Conservation (phyloP, 2,329 filamentous ascomycete species). For the Colletotrichum plurivorum region DNA sequence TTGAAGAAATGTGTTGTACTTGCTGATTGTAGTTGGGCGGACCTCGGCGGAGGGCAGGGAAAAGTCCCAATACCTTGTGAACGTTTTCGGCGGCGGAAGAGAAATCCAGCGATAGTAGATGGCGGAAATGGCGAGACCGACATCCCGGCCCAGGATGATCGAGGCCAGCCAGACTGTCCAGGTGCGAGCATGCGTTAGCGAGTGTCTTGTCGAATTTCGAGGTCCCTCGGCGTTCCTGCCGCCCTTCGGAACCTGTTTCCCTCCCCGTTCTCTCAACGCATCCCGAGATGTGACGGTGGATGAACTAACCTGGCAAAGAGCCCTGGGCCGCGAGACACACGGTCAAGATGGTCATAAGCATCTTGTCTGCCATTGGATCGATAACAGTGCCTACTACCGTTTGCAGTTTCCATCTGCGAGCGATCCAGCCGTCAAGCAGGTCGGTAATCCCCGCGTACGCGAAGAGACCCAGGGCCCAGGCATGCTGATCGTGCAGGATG, state of each 20-base stretch:
- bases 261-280: neutral
- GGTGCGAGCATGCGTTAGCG: constrained; percentile 12
- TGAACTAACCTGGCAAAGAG: constrained; percentile 77
- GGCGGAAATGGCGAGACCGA: constrained; percentile 85
- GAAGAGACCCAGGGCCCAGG: constrained; percentile 87
- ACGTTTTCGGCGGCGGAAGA: constrained; percentile 92
- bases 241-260: neutral
- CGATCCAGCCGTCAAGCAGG: constrained; percentile 94
- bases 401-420: constrained; percentile 86
- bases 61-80: constrained; percentile 96
- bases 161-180: constrained; percentile 82
- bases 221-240: neutral
- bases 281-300: neutral
- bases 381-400: constrained; percentile 96
- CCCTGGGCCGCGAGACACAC: constrained; percentile 88
- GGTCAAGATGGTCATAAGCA: constrained; percentile 93
- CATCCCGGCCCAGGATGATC: constrained; percentile 92
- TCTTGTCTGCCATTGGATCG: constrained; percentile 97
- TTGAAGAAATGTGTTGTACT: constrained; percentile 95
- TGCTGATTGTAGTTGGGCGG: constrained; percentile 85
- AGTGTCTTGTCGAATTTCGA: neutral
- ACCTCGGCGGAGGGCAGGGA: constrained; percentile 90
- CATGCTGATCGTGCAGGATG: constrained; percentile 85
- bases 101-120: constrained; percentile 98
- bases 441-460: constrained; percentile 93